Percentiles rank a stretch among this genome's conserved stretches.
These are phyloP conservation scores for Tetrapisispora phaffii DNA, from an alignment of 805 yeast species.

Conservation along the genomic window DNA sequence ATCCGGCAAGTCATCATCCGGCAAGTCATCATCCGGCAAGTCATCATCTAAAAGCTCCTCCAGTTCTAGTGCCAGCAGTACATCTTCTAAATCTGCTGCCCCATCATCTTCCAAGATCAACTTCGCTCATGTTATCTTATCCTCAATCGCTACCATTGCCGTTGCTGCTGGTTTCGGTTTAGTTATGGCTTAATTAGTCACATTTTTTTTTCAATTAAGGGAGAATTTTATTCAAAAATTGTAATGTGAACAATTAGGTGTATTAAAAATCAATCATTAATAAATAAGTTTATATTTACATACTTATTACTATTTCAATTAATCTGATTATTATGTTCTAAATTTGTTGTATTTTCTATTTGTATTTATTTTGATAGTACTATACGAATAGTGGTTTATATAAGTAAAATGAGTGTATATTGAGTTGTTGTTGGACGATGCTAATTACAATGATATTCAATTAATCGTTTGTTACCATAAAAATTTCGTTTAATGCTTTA, in stretches of 20 bases:
- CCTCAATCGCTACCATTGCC: conserved; percentile 27
- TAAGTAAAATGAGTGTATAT: background rate
- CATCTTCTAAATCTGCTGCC: conserved; percentile 1
- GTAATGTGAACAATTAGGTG: conserved; percentile 1
- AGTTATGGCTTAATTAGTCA: conserved; percentile 23
- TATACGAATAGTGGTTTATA: too few relatives aligned
- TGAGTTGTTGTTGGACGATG: too few relatives aligned
- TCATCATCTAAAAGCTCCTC: conserved; percentile 15
- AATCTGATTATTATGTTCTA: background rate
- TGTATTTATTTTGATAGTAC: background rate
- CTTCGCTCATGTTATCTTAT: conserved; percentile 25
- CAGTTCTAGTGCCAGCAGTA: conserved; percentile 10
- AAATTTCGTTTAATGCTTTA: conserved; percentile 82
- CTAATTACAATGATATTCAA: background rate
- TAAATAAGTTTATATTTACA: background rate
- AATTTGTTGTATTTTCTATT: background rate
- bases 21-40: conserved; percentile 7
- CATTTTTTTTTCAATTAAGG: background rate
- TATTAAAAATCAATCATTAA: background rate
- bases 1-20: background rate
- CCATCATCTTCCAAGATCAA: conserved; percentile 14
- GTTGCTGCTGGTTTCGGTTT: conserved; percentile 33
- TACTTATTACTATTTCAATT: background rate
- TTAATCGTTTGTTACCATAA: conserved; percentile 57
- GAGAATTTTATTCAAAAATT: conserved; percentile 1